A percentile compares a stretch with the other conserved stretches of the same genome.
phyloP scores from a whole-genome alignment of 176 grass and related monocot genomes.

The Triticum urartu region DNA sequence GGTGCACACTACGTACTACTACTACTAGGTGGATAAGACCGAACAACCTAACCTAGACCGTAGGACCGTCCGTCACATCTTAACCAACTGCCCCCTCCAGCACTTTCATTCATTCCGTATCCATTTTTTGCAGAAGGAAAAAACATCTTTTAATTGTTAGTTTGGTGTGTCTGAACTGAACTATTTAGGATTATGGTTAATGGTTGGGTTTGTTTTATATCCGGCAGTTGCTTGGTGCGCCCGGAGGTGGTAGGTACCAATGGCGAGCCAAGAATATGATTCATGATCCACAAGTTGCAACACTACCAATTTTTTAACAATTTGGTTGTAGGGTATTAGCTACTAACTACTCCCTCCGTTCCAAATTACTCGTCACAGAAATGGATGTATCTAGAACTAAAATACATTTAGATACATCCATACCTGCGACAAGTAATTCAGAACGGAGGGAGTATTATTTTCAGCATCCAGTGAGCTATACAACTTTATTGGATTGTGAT shows the following conservation, averaged over 20 bases:
- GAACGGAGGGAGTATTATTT: no score
- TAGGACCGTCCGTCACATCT: no score
- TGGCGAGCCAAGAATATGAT: background rate
- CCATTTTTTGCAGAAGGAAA: background rate
- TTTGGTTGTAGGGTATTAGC: no score
- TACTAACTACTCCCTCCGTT: no score
- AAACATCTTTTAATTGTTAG: background rate
- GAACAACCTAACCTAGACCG: no score
- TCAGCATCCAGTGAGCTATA: background rate
- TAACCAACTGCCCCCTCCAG: no score
- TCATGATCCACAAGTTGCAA: conserved; percentile 3
- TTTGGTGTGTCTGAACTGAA: background rate
- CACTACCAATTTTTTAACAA: background rate
- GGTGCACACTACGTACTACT: no score
- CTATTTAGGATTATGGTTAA: background rate
- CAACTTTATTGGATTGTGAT: background rate
- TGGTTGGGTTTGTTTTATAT: background rate
- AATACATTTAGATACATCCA: no score
- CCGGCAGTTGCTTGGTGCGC: background rate
- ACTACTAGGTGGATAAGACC: no score
- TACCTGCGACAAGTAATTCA: no score
- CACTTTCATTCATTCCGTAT: background rate
- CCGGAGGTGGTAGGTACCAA: background rate
- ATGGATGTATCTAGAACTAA: no score
- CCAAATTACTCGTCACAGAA: no score